phyloP scores from a whole-genome alignment of 2,329 filamentous ascomycete genomes.

The Daldinia sp. region DNA sequence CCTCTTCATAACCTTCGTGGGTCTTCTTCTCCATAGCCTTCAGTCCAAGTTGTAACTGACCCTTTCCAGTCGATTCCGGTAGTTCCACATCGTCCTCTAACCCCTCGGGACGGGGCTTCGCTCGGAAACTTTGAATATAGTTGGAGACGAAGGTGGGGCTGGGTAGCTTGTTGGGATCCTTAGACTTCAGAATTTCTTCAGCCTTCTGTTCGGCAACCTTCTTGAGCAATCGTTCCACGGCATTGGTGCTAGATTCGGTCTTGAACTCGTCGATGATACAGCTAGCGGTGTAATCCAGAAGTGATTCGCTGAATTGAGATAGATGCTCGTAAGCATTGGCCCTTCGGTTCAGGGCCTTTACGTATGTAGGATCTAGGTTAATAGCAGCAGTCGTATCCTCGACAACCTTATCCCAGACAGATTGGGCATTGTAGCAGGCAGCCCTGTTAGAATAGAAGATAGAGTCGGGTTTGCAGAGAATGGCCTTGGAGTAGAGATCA shows the following conservation, averaged over 20 bases:
- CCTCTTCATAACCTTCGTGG: slow-evolving; percentile 90
- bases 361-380: slow-evolving; percentile 92
- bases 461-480: slow-evolving; percentile 95
- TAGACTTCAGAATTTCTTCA: slow-evolving; percentile 84
- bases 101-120: slow-evolving; percentile 81
- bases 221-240: slow-evolving; percentile 93
- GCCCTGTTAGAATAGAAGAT: slow-evolving; percentile 99
- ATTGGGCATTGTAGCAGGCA: slow-evolving; percentile 94
- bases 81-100: slow-evolving; percentile 86
- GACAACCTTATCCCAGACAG: slow-evolving; percentile 94
- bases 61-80: slow-evolving; percentile 81
- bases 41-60: slow-evolving; percentile 86
- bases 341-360: slow-evolving; percentile 96
- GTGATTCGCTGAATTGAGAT: slow-evolving; percentile 89
- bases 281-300: slow-evolving; percentile 97
- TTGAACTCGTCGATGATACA: slow-evolving; percentile 99
- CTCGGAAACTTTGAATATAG: slow-evolving; percentile 98
- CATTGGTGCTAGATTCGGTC: slow-evolving; percentile 87
- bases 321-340: slow-evolving; percentile 97
- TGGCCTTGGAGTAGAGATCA: slow-evolving; percentile 93
- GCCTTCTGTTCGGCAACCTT: slow-evolving; percentile 97
- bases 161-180: slow-evolving; percentile 87
- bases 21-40: slow-evolving; percentile 87
- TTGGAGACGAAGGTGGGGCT: slow-evolving; percentile 98
- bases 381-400: slow-evolving; percentile 97